Evolutionary conservation across 352 stramenopile species (phyloP), one percentile per base, ranked within the genome.

Genomic region (Thalassiosira mediterranea): DNA sequence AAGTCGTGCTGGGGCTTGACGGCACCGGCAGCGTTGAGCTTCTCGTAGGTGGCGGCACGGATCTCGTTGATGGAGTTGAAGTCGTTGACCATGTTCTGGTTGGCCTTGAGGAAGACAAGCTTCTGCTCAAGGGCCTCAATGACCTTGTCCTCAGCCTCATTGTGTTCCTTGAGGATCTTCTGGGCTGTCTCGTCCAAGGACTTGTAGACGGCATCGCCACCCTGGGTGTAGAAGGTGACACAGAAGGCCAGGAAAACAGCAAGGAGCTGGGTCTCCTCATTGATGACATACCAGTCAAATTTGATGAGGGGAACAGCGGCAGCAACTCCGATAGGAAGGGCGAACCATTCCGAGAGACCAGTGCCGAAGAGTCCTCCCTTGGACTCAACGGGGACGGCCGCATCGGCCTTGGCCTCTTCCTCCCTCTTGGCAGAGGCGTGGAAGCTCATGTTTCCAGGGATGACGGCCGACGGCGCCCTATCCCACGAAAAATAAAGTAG

Each of bases 1-100:
- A 91, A 84, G 48, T 88, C 72, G 53, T 92, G 86, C 19, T 88
- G 71, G n/a, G 87, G 87, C 72, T 90, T 90, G 75, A 92, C 83
- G 66, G 73, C 71, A 56, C 87, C 87, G 29, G 82, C 76, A 1
- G 72, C 78, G 62, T 92, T 92, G 23, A 91, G 68, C 60, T 91
- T 92, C 25, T 65, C 74, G 57, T 89, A 92, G 5, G 87, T 83
- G 17, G 74, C 61, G 21, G 76, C 61, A 25, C 76, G 79, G 2
- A 91, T 66, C 3, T 66, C 57, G 34, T 88, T 82, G 28, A 87
- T 84, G 21, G 60, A 74, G 57, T 90, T 66, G 51, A 87, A 86
- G 60, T 91, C 79, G 15, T 81, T 61, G 7, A 91, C 81, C 59
- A 89, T 84, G 48, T 87, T 85, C 69, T 81, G 56, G 19, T 83